phyloP scores from a whole-genome alignment of 2,329 filamentous ascomycete species.

The Alternaria consortialis region DNA sequence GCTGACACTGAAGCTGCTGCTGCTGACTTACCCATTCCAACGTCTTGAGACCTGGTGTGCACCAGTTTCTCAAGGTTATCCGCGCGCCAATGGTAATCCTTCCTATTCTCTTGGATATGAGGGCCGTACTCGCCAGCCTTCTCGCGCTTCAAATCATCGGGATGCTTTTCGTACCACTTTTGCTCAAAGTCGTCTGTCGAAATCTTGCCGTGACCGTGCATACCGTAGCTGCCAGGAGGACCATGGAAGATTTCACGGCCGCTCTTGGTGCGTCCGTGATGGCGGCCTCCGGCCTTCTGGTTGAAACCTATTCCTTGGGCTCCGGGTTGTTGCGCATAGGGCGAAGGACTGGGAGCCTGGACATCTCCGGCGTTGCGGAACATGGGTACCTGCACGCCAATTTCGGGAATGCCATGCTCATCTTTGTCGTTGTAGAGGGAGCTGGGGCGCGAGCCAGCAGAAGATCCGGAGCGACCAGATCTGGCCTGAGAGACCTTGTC shows the following conservation, averaged over 20 bases:
- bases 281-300: slow-evolving; percentile 64
- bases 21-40: slow-evolving; percentile 61
- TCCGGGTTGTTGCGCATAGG: slow-evolving; percentile 54
- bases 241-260: slow-evolving; percentile 72
- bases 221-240: slow-evolving; percentile 89
- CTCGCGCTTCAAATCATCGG: slow-evolving; percentile 77
- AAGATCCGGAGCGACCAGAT: slow-evolving; percentile 45
- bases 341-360: slow-evolving; percentile 87
- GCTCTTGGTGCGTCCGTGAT: slow-evolving; percentile 72
- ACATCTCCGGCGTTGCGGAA: slow-evolving; percentile 92
- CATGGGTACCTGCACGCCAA: slow-evolving; percentile 93
- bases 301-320: slow-evolving; percentile 61
- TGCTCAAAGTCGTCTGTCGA: slow-evolving; percentile 85
- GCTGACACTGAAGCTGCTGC: slow-evolving; percentile 18
- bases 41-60: slow-evolving; percentile 65
- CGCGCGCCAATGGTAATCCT: slow-evolving; percentile 86
- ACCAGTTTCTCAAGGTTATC: slow-evolving; percentile 92
- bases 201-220: slow-evolving; percentile 84
- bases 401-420: slow-evolving; percentile 89
- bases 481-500: slow-evolving; percentile 38
- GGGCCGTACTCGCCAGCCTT: slow-evolving; percentile 72
- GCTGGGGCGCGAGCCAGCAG: slow-evolving; percentile 58
- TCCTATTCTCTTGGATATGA: slow-evolving; percentile 66
- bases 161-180: slow-evolving; percentile 92
- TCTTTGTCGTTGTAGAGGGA: slow-evolving; percentile 68